phyloP scores from a whole-genome alignment of 2,329 filamentous ascomycete species.

The Colletotrichum falcatum region DNA sequence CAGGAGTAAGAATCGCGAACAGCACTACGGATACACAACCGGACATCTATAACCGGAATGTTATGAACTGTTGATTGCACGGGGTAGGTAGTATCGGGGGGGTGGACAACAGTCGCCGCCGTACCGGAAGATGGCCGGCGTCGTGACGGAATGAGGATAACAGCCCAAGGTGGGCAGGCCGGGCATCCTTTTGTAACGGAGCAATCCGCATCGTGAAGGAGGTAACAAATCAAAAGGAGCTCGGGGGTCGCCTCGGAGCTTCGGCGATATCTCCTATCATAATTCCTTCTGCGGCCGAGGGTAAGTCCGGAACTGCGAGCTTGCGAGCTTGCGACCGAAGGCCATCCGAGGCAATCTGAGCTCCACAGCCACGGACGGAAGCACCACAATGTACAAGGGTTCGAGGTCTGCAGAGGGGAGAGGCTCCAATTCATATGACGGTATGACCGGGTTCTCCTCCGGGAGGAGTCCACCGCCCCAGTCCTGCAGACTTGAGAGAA shows the following conservation, averaged over 20 bases:
- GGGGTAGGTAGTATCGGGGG: neutral
- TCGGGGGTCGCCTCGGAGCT: slow-evolving; percentile 26
- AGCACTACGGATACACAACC: neutral
- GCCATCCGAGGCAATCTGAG: slow-evolving; percentile 23
- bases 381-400: slow-evolving; percentile 27
- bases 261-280: slow-evolving; percentile 40
- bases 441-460: slow-evolving; percentile 11
- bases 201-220: slow-evolving; percentile 20
- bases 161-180: neutral
- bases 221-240: slow-evolving; percentile 21
- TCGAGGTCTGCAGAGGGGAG: slow-evolving; percentile 4
- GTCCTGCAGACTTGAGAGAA: slow-evolving; percentile 4
- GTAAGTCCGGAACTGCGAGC: slow-evolving; percentile 37
- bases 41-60: neutral
- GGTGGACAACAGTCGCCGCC: neutral
- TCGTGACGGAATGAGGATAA: neutral
- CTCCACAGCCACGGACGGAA: slow-evolving; percentile 24
- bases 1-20: neutral
- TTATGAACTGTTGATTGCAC: neutral
- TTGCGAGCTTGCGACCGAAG: slow-evolving; percentile 39
- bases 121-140: no score
- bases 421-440: neutral
- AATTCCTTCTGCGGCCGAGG: slow-evolving; percentile 35
- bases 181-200: neutral
- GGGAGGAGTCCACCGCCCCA: slow-evolving; percentile 19